Evolutionary conservation across 495 filamentous ascomycete species (phyloP), one percentile per base, ranked within the genome.

Genomic region (Penicillium cinerascens): DNA sequence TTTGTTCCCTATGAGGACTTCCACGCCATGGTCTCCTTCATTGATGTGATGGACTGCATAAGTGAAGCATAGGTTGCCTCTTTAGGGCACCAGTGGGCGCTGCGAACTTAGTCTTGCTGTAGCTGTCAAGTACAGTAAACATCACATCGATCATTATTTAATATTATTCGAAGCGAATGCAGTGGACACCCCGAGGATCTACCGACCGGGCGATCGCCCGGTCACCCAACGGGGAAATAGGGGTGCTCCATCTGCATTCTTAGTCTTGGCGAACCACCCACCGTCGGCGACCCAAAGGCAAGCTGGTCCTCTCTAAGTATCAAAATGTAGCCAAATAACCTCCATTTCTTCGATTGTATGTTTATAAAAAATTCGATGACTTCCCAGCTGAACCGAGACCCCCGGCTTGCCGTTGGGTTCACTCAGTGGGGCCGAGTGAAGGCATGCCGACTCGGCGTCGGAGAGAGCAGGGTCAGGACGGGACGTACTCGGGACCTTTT

Each of bases 401-500:
- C 17, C 17, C 52, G 56, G 61, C 61, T 50, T 61, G 49, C 59
- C 55, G 55, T 43, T 55, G 47, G 42, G 23, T 13, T 43, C n/a
- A 40, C 23, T 26, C n/a, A 47, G 47, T 54, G 56, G 52, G 56
- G 51, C 56, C 52, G 56, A 51, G 20, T 16, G 42, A 47, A 47
- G 50, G 51, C 45, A 54, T 47, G 52, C 56, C 56, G 52, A 59
- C n/a, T 44, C 39, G 42, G 43, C 36, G 15, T 58, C 55, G 55
- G 55, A 35, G 38, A 50, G 42, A 58, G 37, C 36, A 42, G 50
- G 46, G 43, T 60, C 52, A 58, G 52, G 50, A 54, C 36, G 61
- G 52, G 50, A 54, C 36, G n/a, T 58, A 42, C 16, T 64, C 58
- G 61, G 61, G 6, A 39, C 43, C 36, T 64, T 46, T 44, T 61